A percentile compares a stretch with the other conserved stretches of the same genome.
phyloP scores from a whole-genome alignment of 805 yeast genomes.

The Ascoidea rubescens region DNA sequence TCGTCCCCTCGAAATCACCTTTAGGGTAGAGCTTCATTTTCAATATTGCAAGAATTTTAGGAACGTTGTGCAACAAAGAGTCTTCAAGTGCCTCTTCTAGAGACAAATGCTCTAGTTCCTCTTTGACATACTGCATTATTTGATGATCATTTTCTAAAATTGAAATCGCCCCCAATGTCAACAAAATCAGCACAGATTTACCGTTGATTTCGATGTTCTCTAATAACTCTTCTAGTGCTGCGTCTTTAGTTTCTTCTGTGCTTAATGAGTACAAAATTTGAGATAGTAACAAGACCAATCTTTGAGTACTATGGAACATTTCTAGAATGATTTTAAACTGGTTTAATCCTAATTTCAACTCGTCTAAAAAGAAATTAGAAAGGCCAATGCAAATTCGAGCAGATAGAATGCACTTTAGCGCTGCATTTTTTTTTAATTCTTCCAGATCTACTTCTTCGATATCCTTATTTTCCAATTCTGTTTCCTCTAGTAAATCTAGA shows the following conservation, averaged over 20 bases:
- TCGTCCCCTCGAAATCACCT: constrained; percentile 4
- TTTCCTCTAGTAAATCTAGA: constrained; percentile 26
- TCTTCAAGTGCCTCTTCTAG: constrained; percentile 36
- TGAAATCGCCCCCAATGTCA: constrained; percentile 71
- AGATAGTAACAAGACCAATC: constrained; percentile 58
- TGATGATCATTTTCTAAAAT: constrained; percentile 46
- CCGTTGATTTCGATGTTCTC: constrained; percentile 51
- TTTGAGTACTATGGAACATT: constrained; percentile 40
- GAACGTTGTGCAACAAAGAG: constrained; percentile 32
- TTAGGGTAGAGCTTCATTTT: constrained; percentile 21
- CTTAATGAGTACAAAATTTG: constrained; percentile 70
- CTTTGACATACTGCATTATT: constrained; percentile 43
- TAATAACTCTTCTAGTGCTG: constrained; percentile 75
- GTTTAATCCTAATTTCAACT: constrained; percentile 51
- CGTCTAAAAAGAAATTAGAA: constrained; percentile 45
- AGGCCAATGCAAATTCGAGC: constrained; percentile 62
- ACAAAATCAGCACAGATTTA: constrained; percentile 47
- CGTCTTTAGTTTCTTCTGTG: constrained; percentile 64
- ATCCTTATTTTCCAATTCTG: constrained; percentile 5
- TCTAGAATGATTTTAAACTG: constrained; percentile 54
- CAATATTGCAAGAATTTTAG: constrained; percentile 41
- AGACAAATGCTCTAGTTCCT: constrained; percentile 44
- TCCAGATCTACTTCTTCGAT: constrained; percentile 6
- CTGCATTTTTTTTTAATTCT: constrained; percentile 2
- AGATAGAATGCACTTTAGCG: constrained; percentile 28